Conservation (phyloP, 352 stramenopile genomes). For the Halophytophthora polymorphica region DNA sequence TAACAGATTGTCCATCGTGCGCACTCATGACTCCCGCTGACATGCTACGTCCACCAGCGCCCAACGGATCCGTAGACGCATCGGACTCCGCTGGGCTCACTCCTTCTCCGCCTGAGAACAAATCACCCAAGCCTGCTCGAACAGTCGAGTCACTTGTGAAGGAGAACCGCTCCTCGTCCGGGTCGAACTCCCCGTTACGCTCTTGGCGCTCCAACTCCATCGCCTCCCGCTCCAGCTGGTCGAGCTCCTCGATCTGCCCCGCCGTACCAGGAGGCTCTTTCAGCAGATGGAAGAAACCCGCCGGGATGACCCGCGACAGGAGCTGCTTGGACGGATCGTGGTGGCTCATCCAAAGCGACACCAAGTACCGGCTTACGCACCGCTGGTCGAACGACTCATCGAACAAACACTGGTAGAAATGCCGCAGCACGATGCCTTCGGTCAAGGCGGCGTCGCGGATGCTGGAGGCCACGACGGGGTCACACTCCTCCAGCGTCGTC, state of each 20-base stretch:
- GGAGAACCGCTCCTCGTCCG: conserved; percentile 31
- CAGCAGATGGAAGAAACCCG: conserved; percentile 86
- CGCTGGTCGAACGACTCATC: conserved; percentile 90
- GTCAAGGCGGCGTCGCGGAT: conserved; percentile 93
- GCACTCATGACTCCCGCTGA: conserved; percentile 15
- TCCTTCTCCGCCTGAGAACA: conserved; percentile 6
- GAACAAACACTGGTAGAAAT: conserved; percentile 93
- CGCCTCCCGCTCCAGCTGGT: conserved; percentile 76
- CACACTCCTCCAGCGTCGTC: conserved; percentile 86
- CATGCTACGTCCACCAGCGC: conserved; percentile 13
- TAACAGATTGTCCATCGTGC: conserved; percentile 2
- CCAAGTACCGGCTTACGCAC: conserved; percentile 93
- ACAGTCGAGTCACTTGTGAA: conserved; percentile 33
- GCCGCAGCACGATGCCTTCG: conserved; percentile 90
- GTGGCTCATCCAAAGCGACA: conserved; percentile 94
- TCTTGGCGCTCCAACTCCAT: conserved; percentile 45
- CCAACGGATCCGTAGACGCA: conserved; percentile 12
- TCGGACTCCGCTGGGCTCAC: conserved; percentile 12
- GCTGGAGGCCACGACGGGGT: conserved; percentile 63
- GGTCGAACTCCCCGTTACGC: conserved; percentile 22
- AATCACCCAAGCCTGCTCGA: conserved; percentile 15
- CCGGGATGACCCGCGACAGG: conserved; percentile 87
- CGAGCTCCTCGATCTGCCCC: conserved; percentile 81
- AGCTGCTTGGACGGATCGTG: conserved; percentile 87
- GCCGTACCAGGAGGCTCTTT: conserved; percentile 80